phyloP scores from a whole-genome alignment of 169 alveolate species.

The Plasmodium gonderi region DNA sequence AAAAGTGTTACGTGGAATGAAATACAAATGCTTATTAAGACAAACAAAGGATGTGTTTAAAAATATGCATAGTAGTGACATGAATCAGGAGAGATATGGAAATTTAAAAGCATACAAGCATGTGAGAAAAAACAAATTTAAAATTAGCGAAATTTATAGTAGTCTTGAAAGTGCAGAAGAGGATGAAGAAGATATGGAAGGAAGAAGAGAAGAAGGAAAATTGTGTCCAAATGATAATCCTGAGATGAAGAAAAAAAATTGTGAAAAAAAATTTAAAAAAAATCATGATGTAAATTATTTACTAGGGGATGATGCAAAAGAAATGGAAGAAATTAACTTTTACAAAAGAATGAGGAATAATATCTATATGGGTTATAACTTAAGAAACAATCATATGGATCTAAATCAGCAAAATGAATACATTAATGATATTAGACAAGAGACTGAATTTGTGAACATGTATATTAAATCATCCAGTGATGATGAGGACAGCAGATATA shows the following conservation, averaged over 20 bases:
- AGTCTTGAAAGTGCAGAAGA: conserved; percentile 71
- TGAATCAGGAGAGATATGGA: not conserved
- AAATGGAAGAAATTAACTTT: conserved; percentile 45
- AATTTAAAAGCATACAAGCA: not conserved
- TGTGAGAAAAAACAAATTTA: not conserved
- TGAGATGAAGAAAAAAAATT: not conserved
- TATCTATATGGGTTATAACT: conserved; percentile 61
- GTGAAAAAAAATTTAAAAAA: not conserved
- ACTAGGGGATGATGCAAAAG: conserved; percentile 29
- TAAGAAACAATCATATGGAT: conserved; percentile 11
- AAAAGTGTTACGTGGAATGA: not conserved
- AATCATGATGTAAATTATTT: not conserved
- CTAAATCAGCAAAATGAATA: conserved; percentile 56
- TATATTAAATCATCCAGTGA: conserved; percentile 63
- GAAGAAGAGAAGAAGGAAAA: not conserved
- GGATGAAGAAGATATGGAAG: not conserved
- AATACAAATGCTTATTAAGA: not conserved
- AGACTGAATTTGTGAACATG: conserved; percentile 32
- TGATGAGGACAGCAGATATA: conserved; percentile 3
- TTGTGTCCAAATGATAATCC: not conserved
- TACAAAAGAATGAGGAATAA: conserved; percentile 6
- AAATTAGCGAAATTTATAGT: conserved; percentile 54
- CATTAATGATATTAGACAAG: conserved; percentile 15
- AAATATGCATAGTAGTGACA: not conserved
- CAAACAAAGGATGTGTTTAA: not conserved